These are phyloP conservation scores for Neurospora sp. DNA, from an alignment of 495 filamentous ascomycete species.

Conservation along the genomic window DNA sequence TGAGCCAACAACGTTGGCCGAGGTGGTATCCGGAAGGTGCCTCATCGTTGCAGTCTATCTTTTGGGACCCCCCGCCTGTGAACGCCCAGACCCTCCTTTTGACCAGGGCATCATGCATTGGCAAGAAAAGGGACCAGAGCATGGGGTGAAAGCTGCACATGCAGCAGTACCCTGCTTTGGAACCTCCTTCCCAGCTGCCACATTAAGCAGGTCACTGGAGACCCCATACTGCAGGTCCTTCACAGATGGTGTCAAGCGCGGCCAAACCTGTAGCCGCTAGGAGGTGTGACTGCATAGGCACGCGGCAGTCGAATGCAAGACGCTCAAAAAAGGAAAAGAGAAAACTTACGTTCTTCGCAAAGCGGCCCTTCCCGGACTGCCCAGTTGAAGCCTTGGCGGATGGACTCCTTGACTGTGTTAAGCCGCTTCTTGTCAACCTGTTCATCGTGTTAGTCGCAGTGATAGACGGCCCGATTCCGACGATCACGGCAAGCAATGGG, in stretches of 20 bases:
- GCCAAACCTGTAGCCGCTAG: not conserved
- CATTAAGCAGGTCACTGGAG: constrained; percentile 7
- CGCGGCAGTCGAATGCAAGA: constrained; percentile 17
- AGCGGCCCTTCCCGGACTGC: constrained; percentile 88
- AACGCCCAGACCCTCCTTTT: not conserved
- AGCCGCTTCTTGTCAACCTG: constrained; percentile 84
- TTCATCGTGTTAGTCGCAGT: constrained; percentile 7
- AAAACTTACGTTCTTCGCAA: constrained; percentile 89
- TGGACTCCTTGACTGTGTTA: constrained; percentile 77
- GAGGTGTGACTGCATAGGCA: constrained; percentile 1
- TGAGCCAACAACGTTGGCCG: not conserved
- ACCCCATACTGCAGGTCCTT: not conserved
- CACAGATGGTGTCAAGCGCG: not conserved
- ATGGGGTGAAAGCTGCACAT: not conserved
- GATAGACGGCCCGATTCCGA: constrained; percentile 9
- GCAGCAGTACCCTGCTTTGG: not conserved
- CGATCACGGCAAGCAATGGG: not conserved
- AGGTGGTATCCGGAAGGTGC: not conserved
- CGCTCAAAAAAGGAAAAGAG: constrained; percentile 10
- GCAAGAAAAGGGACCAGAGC: not conserved
- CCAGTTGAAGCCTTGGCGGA: constrained; percentile 94
- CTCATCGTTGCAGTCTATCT: not conserved
- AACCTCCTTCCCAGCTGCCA: not conserved
- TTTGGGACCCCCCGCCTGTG: not conserved
- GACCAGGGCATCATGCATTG: not conserved